phyloP scores from a whole-genome alignment of 176 grass and related monocot species.

The Triticum dicoccoides region DNA sequence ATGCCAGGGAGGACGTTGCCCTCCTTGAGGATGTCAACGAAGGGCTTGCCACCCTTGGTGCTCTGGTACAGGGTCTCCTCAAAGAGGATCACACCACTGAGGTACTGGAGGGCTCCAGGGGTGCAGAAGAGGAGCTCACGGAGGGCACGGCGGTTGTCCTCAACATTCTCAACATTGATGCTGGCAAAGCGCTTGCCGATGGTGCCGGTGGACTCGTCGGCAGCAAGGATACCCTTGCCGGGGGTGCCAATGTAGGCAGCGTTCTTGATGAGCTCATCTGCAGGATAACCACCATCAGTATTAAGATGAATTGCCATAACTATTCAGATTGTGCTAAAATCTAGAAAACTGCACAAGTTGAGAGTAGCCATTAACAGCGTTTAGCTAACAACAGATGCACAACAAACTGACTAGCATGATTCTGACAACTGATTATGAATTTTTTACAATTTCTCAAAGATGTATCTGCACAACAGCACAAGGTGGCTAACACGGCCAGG shows the following conservation, averaged over 20 bases:
- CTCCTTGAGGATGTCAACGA: constrained; percentile 69
- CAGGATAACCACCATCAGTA: not conserved
- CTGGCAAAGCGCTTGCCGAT: constrained; percentile 82
- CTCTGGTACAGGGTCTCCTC: constrained; percentile 97
- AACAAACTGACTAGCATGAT: not conserved
- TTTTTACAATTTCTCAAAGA: not conserved
- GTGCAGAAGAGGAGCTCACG: constrained; percentile 88
- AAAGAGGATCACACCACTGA: constrained; percentile 75
- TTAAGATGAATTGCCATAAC: not conserved
- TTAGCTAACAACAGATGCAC: not conserved
- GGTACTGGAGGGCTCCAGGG: constrained; percentile 61
- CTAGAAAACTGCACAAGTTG: not conserved
- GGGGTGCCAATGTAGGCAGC: constrained; percentile 87
- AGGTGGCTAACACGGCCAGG: not conserved
- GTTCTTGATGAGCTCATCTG: constrained; percentile 95
- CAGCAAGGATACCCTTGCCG: constrained; percentile 88
- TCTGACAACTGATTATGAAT: not conserved
- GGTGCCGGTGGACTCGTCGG: constrained; percentile 86
- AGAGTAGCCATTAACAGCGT: too few relatives aligned
- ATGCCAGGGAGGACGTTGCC: constrained; percentile 67
- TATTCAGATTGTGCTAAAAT: not conserved
- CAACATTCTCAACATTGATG: constrained; percentile 85
- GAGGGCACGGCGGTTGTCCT: constrained; percentile 79
- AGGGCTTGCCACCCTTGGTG: constrained; percentile 82
- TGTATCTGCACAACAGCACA: not conserved